A percentile compares a stretch with the other conserved stretches of the same genome.
These are phyloP conservation scores for Neospermospora avenae DNA, from an alignment of 2,329 filamentous ascomycete species.

Conservation along the genomic window DNA sequence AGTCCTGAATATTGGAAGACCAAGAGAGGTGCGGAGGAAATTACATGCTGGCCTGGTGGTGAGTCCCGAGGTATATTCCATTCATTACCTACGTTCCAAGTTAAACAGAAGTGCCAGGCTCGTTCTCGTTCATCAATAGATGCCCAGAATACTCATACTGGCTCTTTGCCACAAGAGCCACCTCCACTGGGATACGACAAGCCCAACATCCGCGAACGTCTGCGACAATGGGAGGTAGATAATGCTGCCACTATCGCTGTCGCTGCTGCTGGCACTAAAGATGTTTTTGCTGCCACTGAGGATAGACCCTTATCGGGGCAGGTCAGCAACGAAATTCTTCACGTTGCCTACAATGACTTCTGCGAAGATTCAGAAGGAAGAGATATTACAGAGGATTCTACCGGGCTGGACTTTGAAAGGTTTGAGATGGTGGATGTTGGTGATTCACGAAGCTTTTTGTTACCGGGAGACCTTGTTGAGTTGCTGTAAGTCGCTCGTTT, in stretches of 20 bases:
- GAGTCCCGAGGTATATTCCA: too few species aligned
- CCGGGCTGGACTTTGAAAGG: conserved; percentile 32
- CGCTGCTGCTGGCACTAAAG: too few species aligned
- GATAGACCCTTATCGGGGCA: conserved; percentile 4
- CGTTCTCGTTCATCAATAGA: conserved; percentile 2
- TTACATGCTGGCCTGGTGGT: conserved; percentile 9
- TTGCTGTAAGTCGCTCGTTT: conserved; percentile 24
- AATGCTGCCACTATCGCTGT: conserved; percentile 25
- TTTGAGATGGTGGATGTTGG: conserved; percentile 48
- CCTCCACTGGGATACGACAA: neutral
- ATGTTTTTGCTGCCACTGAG: neutral
- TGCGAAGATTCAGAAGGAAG: conserved; percentile 23
- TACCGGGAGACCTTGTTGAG: conserved; percentile 36
- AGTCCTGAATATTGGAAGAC: neutral
- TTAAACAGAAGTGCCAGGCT: neutral
- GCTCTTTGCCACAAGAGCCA: neutral
- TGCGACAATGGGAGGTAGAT: conserved; percentile 43
- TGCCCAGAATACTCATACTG: neutral
- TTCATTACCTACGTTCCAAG: neutral
- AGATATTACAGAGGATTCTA: conserved; percentile 34
- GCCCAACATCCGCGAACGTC: conserved; percentile 35
- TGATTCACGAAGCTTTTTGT: conserved; percentile 29
- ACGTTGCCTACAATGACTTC: conserved; percentile 5
- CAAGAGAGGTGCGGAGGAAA: neutral
- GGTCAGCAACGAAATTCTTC: conserved; percentile 15